Evolutionary conservation across 2,329 filamentous ascomycete genomes (phyloP), one percentile per base, ranked within the genome.

Genomic region (Fusarium coicis): DNA sequence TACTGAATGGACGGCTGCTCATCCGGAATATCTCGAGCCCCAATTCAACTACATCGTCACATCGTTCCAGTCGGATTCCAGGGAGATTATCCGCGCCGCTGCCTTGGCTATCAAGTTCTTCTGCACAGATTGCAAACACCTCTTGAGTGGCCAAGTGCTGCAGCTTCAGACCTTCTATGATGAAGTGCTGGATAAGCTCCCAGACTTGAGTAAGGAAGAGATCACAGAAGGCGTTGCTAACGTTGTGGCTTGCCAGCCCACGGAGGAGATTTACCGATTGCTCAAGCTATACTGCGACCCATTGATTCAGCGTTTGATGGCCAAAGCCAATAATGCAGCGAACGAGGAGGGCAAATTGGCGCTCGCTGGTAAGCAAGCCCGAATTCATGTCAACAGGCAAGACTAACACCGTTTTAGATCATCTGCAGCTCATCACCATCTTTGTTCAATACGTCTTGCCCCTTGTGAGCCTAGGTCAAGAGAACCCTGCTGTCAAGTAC

Each of bases 61-160:
- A 9, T 96, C 95, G 1, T 99, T 99, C 84, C 89, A 94, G 74
- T 93, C 96, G 65, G 90, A 91, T 46, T 97, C 95, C 0, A 93
- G 92, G 78, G 97, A 99, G 79, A 95, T 99, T 62, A 89, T 97
- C 43, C 91, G 95, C 72, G 96, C 96, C 26, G 94, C 96, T 23
- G 96, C 96, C 10, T 90, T 98, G 82, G 93, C 96, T 5, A 95
- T 99, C 85, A 97, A 97, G 78, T 99, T 96, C 85, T 95, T 99
- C 83, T 98, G 97, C 79, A 95, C 93, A 19, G 96, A 99, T 83
- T 99, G 96, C 85, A 94, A 93, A 75, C 91, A 94, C 78, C 87
- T 97, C 40, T 88, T 99, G 30, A 93, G 94, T 74, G 91, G 89
- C 10, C 95, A 97, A 80, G 93, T 97, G 40, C 82, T 91, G 14